phyloP scores from a whole-genome alignment of 2,329 filamentous ascomycete species.

The Alternaria rosae region DNA sequence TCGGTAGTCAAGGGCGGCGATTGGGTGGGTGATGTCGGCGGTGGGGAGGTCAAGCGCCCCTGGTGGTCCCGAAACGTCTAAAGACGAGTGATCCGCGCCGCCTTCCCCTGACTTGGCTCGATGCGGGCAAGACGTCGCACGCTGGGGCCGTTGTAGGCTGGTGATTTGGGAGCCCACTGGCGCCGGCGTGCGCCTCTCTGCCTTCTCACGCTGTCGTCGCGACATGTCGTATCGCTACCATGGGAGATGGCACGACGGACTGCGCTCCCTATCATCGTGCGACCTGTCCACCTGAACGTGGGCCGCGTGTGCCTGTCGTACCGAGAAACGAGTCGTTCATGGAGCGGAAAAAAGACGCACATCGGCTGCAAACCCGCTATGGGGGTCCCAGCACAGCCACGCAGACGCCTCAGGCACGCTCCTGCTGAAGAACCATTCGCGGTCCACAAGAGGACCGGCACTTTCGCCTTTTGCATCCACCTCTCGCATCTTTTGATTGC shows the following conservation, averaged over 20 bases:
- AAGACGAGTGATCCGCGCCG: constrained; percentile 26
- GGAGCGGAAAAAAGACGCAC: constrained; percentile 1
- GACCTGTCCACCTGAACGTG: neutral
- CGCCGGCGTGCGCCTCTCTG: constrained; percentile 3
- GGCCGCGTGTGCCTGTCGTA: neutral
- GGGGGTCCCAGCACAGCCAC: constrained; percentile 17
- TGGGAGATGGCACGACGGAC: neutral
- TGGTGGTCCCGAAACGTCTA: constrained; percentile 30
- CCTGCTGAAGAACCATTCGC: constrained; percentile 12
- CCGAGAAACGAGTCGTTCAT: neutral
- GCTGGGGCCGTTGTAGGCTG: neutral
- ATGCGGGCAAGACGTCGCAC: constrained; percentile 14
- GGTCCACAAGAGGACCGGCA: constrained; percentile 2
- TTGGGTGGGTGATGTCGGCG: constrained; percentile 21
- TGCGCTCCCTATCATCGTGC: neutral
- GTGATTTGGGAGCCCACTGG: constrained; percentile 3
- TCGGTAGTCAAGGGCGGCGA: constrained; percentile 13
- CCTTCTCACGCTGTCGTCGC: neutral
- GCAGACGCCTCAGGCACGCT: constrained; percentile 19
- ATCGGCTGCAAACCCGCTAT: neutral
- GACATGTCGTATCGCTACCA: neutral
- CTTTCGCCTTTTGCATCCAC: constrained; percentile 7
- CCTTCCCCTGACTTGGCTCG: constrained; percentile 38
- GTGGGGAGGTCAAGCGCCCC: constrained; percentile 27
- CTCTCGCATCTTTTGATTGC: constrained; percentile 16